Evolutionary conservation across 371 early-diverging fungal species (phyloP), one percentile per base, ranked within the genome.

Genomic region (Gilbertella persicaria): DNA sequence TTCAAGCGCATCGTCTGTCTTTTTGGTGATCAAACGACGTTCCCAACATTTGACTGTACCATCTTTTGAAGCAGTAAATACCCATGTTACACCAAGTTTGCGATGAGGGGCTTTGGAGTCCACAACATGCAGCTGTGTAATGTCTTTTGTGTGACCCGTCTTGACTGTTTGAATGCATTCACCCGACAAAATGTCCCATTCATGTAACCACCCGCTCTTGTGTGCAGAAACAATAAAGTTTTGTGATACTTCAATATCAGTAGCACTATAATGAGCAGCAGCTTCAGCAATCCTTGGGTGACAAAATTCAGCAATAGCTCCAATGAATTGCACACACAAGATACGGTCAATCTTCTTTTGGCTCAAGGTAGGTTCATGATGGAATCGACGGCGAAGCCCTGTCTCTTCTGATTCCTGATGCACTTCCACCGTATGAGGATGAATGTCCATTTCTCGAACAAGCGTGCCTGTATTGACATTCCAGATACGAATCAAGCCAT

Each of bases 11-110:
- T 48, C 38, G 12, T 43, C 21, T 28, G 28, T 40, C 17, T 30
- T 20, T 16, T 21, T 35, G 1, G 42, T 13, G 13, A 37, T 23
- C 5, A 56, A 28, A 0, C 38, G 26, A 23, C 60, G 53, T 44
- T 87, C 26, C 95, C 67, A 67, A 9, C 67, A 67, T 13, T 59
- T 55, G 25, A 67, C 42, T 2, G 49, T 50, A 0, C 71, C 71
- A 21, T 71, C 71, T 25, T 59, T 71, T 0, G 64, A 64, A 1
- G 62, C 62, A 5, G 67, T 62, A 35, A 67, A 71, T 0, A 71
- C 53, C 59, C 64, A 58, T 6, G 60, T 62, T n/a, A 50, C 43
- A 28, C 60, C 64, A 5, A 39, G 40, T 28, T 54, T 60, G 19
- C 50, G 58, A 36, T 66, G 50, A 14, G 52, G 54, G 9, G 55